These are phyloP conservation scores for Kodamaea neixiangensis DNA, from an alignment of 805 yeast species.

Conservation along the genomic window DNA sequence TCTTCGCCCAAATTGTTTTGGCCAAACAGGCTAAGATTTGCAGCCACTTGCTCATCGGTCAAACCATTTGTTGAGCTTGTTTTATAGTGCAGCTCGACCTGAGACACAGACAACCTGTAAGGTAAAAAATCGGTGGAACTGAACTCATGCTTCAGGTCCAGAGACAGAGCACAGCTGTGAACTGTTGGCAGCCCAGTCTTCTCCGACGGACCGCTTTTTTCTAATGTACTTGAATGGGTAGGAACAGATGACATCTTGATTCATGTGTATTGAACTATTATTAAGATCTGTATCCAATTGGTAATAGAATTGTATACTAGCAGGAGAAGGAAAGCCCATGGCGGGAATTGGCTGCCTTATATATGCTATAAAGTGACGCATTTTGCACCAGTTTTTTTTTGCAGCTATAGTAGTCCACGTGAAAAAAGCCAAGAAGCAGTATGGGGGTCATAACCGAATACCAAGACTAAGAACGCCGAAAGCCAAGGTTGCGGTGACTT, in stretches of 20 bases:
- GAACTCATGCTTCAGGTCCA: background rate
- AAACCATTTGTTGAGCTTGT: constrained; percentile 52
- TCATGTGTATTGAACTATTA: background rate
- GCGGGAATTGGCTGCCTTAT: background rate
- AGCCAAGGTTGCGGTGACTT: background rate
- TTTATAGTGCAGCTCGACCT: constrained; percentile 38
- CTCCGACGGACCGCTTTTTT: constrained; percentile 1
- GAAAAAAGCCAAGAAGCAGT: background rate
- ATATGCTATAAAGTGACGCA: background rate
- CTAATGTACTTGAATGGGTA: constrained; percentile 6
- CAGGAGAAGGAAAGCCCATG: background rate
- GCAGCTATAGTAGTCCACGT: background rate
- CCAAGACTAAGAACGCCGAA: constrained; percentile 1
- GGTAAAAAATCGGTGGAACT: background rate
- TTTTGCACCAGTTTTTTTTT: background rate
- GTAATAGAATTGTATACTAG: background rate
- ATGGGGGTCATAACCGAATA: background rate
- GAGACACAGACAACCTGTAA: constrained; percentile 34
- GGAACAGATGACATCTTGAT: constrained; percentile 6
- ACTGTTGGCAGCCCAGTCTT: background rate
- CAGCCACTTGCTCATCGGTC: constrained; percentile 18
- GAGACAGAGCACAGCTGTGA: background rate
- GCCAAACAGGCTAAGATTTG: constrained; percentile 42
- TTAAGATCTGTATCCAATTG: background rate
- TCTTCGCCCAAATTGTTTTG: constrained; percentile 63